Base-by-base conservation (phyloP, 1,139 yeast genomes). In the Zygotorulaspora mrakii region DNA sequence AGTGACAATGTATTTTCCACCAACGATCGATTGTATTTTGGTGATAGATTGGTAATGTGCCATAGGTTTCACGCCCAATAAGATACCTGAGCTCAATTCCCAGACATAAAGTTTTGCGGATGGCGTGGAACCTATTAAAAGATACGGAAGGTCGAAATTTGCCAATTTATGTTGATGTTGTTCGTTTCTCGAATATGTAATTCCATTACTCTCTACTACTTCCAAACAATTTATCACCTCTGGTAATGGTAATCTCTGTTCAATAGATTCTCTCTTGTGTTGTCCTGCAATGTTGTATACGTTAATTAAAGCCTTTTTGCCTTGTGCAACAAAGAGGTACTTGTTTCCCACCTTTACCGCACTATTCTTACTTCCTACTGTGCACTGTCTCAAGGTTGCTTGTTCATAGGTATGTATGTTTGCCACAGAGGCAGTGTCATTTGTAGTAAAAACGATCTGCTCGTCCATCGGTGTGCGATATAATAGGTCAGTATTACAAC, bases 231-330 rank as follows among this genome's bases (percentile, higher is more conserved):
- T 64, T 33, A 89, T 64, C 41, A 77, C 78, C 61, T 87, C 97
- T 0, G 97, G 96, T 9, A 89, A 70, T 1, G 95, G 94, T 30
- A 89, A 72, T 51, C 83, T 74, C 62, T 89, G 96, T 47, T 82
- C 87, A 1, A 85, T 78, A 8, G 85, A 73, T 55, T 91, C 97
- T 57, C 85, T 83, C 46, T 59, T 61, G 26, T 54, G 55, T 2
- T 50, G 30, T 11, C 63, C 61, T 4, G 83, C 81, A 70, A 82
- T 76, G 2, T 78, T 66, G 58, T 87, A 89, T 1, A 83, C 82
- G 49, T 82, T 80, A 25, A 89, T 65, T 42, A 86, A 64, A 0
- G 96, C 91, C 56, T 82, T 85, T 33, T 73, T 76, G 16, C 71
- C 67, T 44, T 82, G 80, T 1, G 87, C 83, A 6, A 77, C 77